A percentile compares a stretch with the other conserved stretches of the same genome.
These are phyloP conservation scores for Penicillium salamii DNA, from an alignment of 495 filamentous ascomycete species.

Conservation along the genomic window DNA sequence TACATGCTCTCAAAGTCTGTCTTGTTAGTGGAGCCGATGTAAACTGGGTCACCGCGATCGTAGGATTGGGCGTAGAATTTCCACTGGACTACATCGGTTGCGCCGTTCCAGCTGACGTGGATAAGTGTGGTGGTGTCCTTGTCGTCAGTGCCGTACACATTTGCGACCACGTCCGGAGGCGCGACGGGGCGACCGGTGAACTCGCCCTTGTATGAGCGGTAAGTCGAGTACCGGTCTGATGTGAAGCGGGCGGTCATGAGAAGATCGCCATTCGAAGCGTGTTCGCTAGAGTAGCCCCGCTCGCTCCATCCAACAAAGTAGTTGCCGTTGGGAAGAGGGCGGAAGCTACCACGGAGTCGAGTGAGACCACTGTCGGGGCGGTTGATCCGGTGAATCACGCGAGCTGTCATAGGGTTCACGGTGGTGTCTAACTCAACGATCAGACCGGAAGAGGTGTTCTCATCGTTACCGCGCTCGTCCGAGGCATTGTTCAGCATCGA, in stretches of 20 bases:
- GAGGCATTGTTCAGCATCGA: conserved; percentile 56
- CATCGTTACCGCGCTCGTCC: conserved; percentile 38
- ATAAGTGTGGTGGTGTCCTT: conserved; percentile 35
- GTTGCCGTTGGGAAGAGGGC: conserved; percentile 54
- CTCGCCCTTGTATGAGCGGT: conserved; percentile 41
- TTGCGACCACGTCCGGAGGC: conserved; percentile 34
- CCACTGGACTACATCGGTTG: conserved; percentile 42
- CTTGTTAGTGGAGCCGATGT: conserved; percentile 36
- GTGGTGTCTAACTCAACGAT: conserved; percentile 51
- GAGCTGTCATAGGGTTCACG: conserved; percentile 43
- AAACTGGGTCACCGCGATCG: conserved; percentile 21
- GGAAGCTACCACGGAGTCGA: conserved; percentile 58
- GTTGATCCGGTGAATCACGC: conserved; percentile 35
- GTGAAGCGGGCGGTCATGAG: conserved; percentile 45
- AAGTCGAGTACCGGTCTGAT: conserved; percentile 36
- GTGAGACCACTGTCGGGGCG: conserved; percentile 50
- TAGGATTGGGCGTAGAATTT: conserved; percentile 36
- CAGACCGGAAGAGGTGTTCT: conserved; percentile 48
- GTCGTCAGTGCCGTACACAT: conserved; percentile 35
- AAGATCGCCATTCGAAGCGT: conserved; percentile 49
- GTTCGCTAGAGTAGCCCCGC: conserved; percentile 55
- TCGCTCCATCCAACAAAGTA: conserved; percentile 59
- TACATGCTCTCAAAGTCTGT: conserved; percentile 45
- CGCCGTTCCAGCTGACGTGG: conserved; percentile 50
- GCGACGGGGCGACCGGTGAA: conserved; percentile 35